Evolutionary conservation across 192 early-diverging fungal genomes (phyloP).

Genomic region (Thamnidium elegans): DNA sequence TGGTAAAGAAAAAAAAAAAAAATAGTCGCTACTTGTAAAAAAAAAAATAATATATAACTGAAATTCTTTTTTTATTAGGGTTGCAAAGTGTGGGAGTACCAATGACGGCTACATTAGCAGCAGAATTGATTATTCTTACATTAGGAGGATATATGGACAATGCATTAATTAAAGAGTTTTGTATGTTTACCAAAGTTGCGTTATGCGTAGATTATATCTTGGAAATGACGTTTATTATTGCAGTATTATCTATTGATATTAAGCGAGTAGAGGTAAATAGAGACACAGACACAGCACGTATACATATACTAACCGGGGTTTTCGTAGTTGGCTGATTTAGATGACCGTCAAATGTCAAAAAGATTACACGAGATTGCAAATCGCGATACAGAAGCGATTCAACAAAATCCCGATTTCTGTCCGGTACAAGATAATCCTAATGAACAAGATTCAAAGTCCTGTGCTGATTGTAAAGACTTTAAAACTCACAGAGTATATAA

Average conservation of each 20-base stretch:
- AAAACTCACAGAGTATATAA: conserved; percentile 32
- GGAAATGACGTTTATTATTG: conserved; percentile 77
- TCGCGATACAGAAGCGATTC: conserved; percentile 5
- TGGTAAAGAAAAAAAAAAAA: no score
- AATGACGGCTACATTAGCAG: conserved; percentile 55
- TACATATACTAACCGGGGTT: background rate
- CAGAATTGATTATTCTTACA: conserved; percentile 55
- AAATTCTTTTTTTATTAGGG: conserved; percentile 33
- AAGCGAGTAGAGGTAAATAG: conserved; percentile 64
- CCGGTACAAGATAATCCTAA: conserved; percentile 19
- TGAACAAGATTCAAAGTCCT: conserved; percentile 5
- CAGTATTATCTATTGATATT: conserved; percentile 81
- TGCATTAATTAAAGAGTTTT: conserved; percentile 72
- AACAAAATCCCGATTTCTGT: conserved; percentile 14
- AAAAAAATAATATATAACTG: no score
- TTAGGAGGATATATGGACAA: conserved; percentile 57
- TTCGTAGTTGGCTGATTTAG: conserved; percentile 31
- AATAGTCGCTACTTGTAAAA: no score
- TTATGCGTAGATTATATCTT: conserved; percentile 76
- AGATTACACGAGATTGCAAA: conserved; percentile 21
- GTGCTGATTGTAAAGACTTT: conserved; percentile 29
- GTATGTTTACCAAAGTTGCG: conserved; percentile 61
- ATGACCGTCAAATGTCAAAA: conserved; percentile 27
- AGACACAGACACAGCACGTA: background rate
- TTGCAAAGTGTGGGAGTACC: conserved; percentile 65